Percentiles rank a stretch among this genome's conserved stretches.
These are phyloP conservation scores for Scheffersomyces insectosa DNA, from an alignment of 1,139 yeast genomes.

Conservation along the genomic window DNA sequence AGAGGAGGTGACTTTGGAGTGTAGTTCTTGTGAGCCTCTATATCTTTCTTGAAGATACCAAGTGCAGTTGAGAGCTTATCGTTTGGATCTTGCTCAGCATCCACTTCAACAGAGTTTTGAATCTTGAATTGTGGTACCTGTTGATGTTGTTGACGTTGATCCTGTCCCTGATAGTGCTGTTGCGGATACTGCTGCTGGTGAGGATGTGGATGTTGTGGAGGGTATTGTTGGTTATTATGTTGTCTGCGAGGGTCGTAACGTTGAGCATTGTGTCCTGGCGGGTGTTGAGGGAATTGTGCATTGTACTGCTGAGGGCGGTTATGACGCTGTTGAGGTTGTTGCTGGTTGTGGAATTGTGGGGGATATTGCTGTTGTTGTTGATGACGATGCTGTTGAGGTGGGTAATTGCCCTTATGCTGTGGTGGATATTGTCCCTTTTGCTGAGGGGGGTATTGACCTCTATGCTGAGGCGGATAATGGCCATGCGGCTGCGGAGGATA, in stretches of 20 bases:
- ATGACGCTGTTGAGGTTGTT: too few species aligned
- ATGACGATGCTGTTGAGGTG: too few species aligned
- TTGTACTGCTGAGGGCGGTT: too few species aligned
- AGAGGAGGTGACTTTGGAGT: conserved; percentile 15
- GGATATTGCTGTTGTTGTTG: too few species aligned
- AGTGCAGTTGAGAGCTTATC: conserved; percentile 31
- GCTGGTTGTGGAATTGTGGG: too few species aligned
- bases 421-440: too few species aligned
- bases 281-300: background rate
- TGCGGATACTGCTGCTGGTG: background rate
- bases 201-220: too few species aligned
- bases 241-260: background rate
- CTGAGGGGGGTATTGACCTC: too few species aligned
- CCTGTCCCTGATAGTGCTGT: background rate
- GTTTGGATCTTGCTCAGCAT: background rate
- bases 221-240: too few species aligned
- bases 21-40: conserved; percentile 23
- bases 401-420: too few species aligned
- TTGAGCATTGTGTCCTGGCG: background rate
- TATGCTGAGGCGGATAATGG: too few species aligned
- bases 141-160: background rate
- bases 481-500: too few species aligned
- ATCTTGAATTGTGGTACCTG: background rate
- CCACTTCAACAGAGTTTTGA: background rate
- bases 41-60: conserved; percentile 31